phyloP scores from a whole-genome alignment of 1,284 basidiomycete genomes.

The Trametes sp. region DNA sequence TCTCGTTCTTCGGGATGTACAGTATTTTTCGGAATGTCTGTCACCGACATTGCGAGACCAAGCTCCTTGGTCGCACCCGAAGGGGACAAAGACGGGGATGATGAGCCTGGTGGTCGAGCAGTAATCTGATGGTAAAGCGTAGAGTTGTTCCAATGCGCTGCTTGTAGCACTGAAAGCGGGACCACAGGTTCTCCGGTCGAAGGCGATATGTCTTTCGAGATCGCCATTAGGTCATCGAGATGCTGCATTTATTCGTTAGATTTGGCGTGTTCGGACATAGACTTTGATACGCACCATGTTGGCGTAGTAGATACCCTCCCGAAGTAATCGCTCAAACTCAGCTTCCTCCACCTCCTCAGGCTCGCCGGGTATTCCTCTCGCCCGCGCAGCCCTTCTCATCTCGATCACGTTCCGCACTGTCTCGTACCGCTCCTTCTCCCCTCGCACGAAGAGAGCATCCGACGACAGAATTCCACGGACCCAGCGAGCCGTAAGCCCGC shows the following conservation, averaged over 20 bases:
- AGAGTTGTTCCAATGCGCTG: conserved; percentile 81
- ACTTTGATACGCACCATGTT: conserved; percentile 73
- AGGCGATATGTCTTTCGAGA: conserved; percentile 78
- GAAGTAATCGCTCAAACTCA: conserved; percentile 78
- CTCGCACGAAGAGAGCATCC: conserved; percentile 82
- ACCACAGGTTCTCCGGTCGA: conserved; percentile 75
- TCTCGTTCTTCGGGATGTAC: conserved; percentile 36
- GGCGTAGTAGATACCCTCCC: conserved; percentile 84
- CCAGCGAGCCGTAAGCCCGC: conserved; percentile 79
- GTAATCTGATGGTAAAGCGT: conserved; percentile 66
- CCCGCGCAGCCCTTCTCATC: conserved; percentile 63
- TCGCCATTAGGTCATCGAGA: conserved; percentile 78
- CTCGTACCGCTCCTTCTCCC: conserved; percentile 84
- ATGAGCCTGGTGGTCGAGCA: conserved; percentile 43
- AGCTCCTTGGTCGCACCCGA: conserved; percentile 64
- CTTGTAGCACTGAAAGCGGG: conserved; percentile 71
- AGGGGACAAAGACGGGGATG: conserved; percentile 48
- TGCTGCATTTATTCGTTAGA: conserved; percentile 51
- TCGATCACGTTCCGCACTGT: conserved; percentile 82
- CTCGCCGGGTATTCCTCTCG: conserved; percentile 41
- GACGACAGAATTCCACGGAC: conserved; percentile 78
- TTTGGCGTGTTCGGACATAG: not conserved
- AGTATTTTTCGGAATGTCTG: conserved; percentile 49
- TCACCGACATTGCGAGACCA: conserved; percentile 58
- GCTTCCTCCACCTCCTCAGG: conserved; percentile 57